phyloP scores from a whole-genome alignment of 2,329 filamentous ascomycete genomes.

The Claviceps africana region DNA sequence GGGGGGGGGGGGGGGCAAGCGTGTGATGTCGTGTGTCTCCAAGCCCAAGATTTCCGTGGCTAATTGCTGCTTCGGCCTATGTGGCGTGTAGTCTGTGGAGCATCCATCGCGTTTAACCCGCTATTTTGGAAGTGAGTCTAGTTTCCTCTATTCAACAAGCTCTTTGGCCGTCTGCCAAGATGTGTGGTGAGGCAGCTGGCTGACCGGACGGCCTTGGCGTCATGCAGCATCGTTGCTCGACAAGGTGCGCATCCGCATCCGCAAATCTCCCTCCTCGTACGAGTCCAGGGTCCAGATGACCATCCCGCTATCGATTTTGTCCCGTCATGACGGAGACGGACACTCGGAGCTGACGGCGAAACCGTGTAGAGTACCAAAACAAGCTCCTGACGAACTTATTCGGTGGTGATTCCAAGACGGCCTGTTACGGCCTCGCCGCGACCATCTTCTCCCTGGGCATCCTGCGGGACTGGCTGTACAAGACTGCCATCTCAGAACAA shows the following conservation, averaged over 20 bases:
- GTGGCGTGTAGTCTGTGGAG: slow-evolving; percentile 51
- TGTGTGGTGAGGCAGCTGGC: not conserved
- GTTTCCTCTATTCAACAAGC: not conserved
- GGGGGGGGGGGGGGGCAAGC: too few species aligned
- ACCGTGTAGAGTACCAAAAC: slow-evolving; percentile 66
- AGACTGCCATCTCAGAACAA: slow-evolving; percentile 61
- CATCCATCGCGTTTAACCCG: slow-evolving; percentile 83
- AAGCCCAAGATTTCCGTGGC: not conserved
- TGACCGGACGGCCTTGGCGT: not conserved
- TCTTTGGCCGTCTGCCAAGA: too few species aligned
- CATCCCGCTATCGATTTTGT: too few species aligned
- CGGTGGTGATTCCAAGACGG: slow-evolving; percentile 58
- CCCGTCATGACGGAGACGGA: not conserved
- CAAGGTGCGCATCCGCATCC: slow-evolving; percentile 39
- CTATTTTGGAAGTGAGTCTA: slow-evolving; percentile 94
- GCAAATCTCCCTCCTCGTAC: not conserved
- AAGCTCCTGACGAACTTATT: slow-evolving; percentile 81
- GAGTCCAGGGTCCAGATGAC: not conserved
- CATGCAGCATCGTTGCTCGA: slow-evolving; percentile 60
- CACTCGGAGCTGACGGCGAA: slow-evolving; percentile 8
- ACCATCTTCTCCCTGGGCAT: slow-evolving; percentile 89
- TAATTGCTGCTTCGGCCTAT: slow-evolving; percentile 2
- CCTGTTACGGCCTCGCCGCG: slow-evolving; percentile 79
- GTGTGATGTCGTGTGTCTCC: not conserved
- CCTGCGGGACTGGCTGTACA: slow-evolving; percentile 76